Base-by-base conservation (phyloP, 345 rosid species). In the Kernera saxatilis region DNA sequence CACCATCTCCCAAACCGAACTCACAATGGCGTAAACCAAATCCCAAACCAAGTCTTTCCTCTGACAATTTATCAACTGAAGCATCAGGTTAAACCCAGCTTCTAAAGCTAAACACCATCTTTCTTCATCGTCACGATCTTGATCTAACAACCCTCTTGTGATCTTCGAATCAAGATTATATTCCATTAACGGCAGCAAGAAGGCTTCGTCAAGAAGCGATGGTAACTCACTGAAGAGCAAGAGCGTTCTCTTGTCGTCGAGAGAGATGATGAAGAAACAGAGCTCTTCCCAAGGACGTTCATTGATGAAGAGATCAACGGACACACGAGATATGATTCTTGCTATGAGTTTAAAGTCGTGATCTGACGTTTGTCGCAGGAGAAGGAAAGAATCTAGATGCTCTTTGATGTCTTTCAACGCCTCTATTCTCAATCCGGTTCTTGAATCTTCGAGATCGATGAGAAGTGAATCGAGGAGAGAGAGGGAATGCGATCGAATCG, bases 31-130 rank as follows among this genome's bases (percentile, higher is more conserved):
- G 45, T 74, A 67, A 49, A 67, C 37, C 67, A 53, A 12, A 15
- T 67, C 67, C 21, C 12, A 29, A 58, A 58, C 53, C 53, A 66
- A 12, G 23, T 51, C 13, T 10, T 15, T 50, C 67, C 26, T 50
- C 17, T 29, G 0, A 25, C 29, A 1, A 18, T 3, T 22, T 5
- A 40, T 11, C 12, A 49, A 30, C 30, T 74, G 78, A 25, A 74
- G 72, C 21, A 32, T 32, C 67, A 74, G 9, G 37, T 41, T 50
- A 12, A 74, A 74, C 18, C 22, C 72, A n/a, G 72, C 54, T 22
- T 15, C 78, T 1, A 74, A 74, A 3, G 54, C 72, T 30, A 74
- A 39, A 67, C 54, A 74, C 78, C 78, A 74, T 5, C n/a, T n/a
- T n/a, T 39, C 72, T 14, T 65, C 77, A 1, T 52, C 70, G 8